Percentiles rank a stretch among this genome's conserved stretches.
Evolutionary conservation across 345 rosid species (phyloP).

Genomic region (Mercurialis annua): DNA sequence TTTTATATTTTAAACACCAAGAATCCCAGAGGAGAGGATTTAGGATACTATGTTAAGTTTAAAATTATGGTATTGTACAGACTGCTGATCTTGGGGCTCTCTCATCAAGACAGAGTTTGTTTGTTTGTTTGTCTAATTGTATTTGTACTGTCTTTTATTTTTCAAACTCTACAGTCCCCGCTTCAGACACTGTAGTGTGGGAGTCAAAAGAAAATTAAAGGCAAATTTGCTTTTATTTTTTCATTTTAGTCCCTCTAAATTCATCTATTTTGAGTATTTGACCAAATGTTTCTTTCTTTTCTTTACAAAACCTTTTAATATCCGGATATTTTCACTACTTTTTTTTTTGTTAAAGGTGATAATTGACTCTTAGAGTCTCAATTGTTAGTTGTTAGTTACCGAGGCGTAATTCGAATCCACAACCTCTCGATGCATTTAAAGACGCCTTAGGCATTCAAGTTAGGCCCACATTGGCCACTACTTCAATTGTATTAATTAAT

Average conservation of each 20-base stretch:
- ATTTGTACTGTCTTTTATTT: conserved; percentile 1
- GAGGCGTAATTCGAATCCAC: no score
- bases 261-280: neutral
- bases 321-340: no score
- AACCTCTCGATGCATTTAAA: no score
- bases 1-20: neutral
- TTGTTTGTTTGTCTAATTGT: neutral
- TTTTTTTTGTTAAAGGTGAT: no score
- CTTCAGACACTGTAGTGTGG: conserved; percentile 4
- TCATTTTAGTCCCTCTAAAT: neutral
- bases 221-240: neutral
- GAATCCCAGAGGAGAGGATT: neutral
- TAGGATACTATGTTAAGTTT: neutral
- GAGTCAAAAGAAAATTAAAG: neutral
- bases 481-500: no score
- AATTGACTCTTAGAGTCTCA: no score
- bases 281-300: no score
- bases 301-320: no score
- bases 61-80: neutral
- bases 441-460: no score
- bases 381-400: no score
- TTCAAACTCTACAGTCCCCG: neutral
- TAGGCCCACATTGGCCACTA: no score
- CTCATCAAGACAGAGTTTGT: neutral
- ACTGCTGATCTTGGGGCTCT: neutral